Conservation (phyloP, 441 rosid genomes). For the Adansonia rubrostipa region DNA sequence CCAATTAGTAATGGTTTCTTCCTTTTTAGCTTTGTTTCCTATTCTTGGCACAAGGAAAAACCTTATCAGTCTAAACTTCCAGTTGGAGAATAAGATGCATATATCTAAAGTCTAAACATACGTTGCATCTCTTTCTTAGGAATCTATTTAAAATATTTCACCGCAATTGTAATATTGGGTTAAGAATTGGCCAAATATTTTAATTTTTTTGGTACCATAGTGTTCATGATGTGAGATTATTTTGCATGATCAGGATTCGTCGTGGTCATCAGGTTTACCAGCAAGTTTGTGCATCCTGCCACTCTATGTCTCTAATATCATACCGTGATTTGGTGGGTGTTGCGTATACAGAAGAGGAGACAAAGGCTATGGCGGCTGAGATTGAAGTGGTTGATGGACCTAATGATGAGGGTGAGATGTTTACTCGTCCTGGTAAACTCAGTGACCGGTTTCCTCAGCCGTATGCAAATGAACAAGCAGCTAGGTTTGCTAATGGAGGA, state of each 20-base stretch:
- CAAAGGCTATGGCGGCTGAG: constrained; percentile 99
- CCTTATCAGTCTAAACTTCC: background rate
- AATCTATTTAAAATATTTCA: background rate
- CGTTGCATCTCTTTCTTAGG: background rate
- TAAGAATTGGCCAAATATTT: background rate
- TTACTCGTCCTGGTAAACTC: constrained; percentile 96
- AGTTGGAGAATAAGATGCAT: background rate
- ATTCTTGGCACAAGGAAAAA: background rate
- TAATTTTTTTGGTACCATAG: background rate
- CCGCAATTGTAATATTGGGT: background rate
- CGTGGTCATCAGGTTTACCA: constrained; percentile 99
- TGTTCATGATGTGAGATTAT: constrained; percentile 11
- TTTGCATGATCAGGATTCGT: constrained; percentile 77
- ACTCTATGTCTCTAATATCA: constrained; percentile 94
- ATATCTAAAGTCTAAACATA: background rate
- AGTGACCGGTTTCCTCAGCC: constrained; percentile 98
- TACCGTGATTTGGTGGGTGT: constrained; percentile 98
- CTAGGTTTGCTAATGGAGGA: constrained; percentile 99
- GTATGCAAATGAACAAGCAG: constrained; percentile 89
- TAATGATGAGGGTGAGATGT: constrained; percentile 99
- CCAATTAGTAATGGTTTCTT: background rate
- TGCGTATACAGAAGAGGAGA: constrained; percentile 97
- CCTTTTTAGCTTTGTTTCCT: constrained; percentile 6
- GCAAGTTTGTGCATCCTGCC: constrained; percentile 99
- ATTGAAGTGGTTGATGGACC: constrained; percentile 99